Evolutionary conservation across 805 yeast species (phyloP), one percentile per base, ranked within the genome.

Genomic region (Starmerella floricola): DNA sequence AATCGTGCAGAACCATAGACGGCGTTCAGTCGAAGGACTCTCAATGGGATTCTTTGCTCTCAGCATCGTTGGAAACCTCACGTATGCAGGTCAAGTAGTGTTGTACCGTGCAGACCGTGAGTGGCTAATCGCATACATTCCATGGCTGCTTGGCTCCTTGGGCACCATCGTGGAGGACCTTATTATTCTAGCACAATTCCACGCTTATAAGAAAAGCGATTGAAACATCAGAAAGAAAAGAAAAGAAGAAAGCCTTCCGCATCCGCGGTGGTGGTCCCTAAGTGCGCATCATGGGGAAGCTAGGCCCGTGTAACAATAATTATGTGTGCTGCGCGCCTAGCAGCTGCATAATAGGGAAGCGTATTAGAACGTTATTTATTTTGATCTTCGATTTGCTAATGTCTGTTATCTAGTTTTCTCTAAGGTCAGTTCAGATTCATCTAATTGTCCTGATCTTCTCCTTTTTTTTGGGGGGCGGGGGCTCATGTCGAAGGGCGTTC

Each of bases 1-100:
- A 61, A 80, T 88, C 41, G 63, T 72, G 44, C 93, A 82, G 56
- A 88, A 88, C 62, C 73, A 77, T 58, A 66, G 66, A 36, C 73
- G 94, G 50, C 75, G 78, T 54, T 80, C 94, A 4, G 86, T 86
- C 42, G 71, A 74, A 43, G 97, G 97, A 1, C 78, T 91, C 53
- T 79, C 95, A 42, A 72, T 88, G 48, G 71, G 84, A 40, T 82
- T 81, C 61, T 80, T 81, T 63, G 60, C 81, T 50, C 75, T 80
- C 49, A 78, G 87, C 24, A 72, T 80, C 8, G 63, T 79, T 53
- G 93, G 91, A 16, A 81, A 81, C 58, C 55, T 80, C 48, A 77
- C 88, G 4, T 82, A 79, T 53, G 82, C 86, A 18, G 72, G 75
- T 36, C 86, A 80, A 56, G 80, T 81, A 41, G 60, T 82, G 44